Evolutionary conservation across 768 basidiomycete species (phyloP).

Genomic region (Boletellus emodensis): DNA sequence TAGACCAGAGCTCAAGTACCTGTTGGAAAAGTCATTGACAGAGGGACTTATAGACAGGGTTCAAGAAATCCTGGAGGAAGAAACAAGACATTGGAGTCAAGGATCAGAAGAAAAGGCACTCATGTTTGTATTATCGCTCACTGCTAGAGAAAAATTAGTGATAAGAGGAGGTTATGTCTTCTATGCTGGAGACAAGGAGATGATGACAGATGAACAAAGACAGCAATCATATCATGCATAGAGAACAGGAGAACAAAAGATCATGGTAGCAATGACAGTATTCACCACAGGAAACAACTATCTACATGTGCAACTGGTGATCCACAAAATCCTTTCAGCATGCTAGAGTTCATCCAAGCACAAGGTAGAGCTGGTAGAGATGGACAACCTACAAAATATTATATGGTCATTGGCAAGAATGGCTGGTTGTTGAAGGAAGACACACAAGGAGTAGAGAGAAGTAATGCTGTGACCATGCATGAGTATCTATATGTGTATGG

Average conservation of each 20-base stretch:
- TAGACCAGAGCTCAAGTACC: conserved; percentile 6
- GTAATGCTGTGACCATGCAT: neutral
- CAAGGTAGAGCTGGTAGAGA: conserved; percentile 20
- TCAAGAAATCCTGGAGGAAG: no score
- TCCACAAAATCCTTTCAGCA: conserved; percentile 22
- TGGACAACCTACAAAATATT: neutral
- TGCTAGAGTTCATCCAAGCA: conserved; percentile 21
- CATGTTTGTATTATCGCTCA: conserved; percentile 6
- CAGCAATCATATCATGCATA: neutral
- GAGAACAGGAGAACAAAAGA: neutral
- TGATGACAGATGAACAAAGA: neutral
- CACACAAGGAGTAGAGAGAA: neutral
- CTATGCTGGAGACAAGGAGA: conserved; percentile 13
- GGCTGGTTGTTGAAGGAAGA: neutral
- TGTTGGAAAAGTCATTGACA: conserved; percentile 2
- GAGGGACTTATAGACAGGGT: no score
- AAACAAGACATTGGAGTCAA: neutral
- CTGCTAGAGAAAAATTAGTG: neutral
- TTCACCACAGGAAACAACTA: conserved; percentile 30
- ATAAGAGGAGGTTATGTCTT: neutral
- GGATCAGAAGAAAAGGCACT: neutral
- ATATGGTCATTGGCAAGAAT: neutral
- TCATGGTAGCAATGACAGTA: conserved; percentile 22
- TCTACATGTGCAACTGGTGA: conserved; percentile 10
- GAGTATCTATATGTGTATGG: conserved; percentile 4